Percentiles rank a stretch among this genome's conserved stretches.
These are phyloP conservation scores for Suhomyces taliae DNA, from an alignment of 1,139 yeast species.

Conservation along the genomic window DNA sequence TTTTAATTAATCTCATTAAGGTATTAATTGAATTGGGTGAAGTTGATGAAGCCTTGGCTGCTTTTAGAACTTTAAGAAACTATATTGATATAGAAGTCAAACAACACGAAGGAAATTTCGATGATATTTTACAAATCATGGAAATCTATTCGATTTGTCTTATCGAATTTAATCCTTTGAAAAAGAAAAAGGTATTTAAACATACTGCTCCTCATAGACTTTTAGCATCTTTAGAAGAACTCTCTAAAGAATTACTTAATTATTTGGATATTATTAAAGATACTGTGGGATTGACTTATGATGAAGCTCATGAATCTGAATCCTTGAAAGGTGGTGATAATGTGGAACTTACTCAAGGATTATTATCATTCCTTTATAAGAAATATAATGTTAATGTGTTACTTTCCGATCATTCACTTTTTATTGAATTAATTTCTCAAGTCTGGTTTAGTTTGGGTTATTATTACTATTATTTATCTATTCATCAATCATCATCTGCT, in stretches of 20 bases:
- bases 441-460: conserved; percentile 45
- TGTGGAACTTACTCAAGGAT: background rate
- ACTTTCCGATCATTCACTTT: conserved; percentile 29
- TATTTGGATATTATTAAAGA: conserved; percentile 28
- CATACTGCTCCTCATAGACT: conserved; percentile 26
- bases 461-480: conserved; percentile 31
- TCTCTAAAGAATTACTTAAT: conserved; percentile 19
- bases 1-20: conserved; percentile 35
- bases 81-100: conserved; percentile 38
- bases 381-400: conserved; percentile 38
- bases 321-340: conserved; percentile 7
- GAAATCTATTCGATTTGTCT: conserved; percentile 39
- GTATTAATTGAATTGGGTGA: conserved; percentile 37
- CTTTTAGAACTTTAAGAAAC: conserved; percentile 37
- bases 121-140: conserved; percentile 38
- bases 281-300: conserved; percentile 30
- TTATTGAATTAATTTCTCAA: conserved; percentile 33
- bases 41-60: conserved; percentile 48
- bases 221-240: conserved; percentile 19
- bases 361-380: conserved; percentile 39
- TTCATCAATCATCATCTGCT: conserved; percentile 28
- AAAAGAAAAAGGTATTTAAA: conserved; percentile 29
- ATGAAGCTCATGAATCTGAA: conserved; percentile 5
- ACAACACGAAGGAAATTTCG: conserved; percentile 33
- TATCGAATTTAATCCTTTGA: conserved; percentile 38